Evolutionary conservation across 768 basidiomycete genomes (phyloP), one percentile per base, ranked within the genome.

Genomic region (Favolaschia claudopus): DNA sequence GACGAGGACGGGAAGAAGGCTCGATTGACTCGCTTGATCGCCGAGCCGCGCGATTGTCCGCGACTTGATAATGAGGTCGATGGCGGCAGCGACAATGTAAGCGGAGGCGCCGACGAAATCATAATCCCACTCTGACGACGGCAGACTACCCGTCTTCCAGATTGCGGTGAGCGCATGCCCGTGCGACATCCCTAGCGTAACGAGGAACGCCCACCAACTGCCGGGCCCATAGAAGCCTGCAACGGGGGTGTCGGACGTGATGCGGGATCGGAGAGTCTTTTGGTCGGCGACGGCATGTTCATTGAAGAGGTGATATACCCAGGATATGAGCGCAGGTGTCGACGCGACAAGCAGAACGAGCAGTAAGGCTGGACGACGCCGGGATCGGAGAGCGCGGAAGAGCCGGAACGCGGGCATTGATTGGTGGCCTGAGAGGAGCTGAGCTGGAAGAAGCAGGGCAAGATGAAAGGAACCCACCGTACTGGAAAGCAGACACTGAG

Each of bases 191-290:
- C 49, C 49, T 9, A 51, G 37, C 36, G 48, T 50, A 28, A 50
- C 39, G 48, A 50, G 48, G 24, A 22, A 50, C 12, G 36, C 48
- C 48, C 49, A 51, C 49, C 49, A 51, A 19, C 37, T 39, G 8
- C 49, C 49, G 25, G 49, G 49, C 10, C 37, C 49, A 20, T 51
- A 51, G 25, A 51, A 51, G 12, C 49, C 49, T 2, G 37, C 38
- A 29, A 51, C 32, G 10, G 49, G 49, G 22, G 42, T 43, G 9
- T 20, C 42, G 13, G 13, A 9, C 5, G 42, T 43, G 24, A 43
- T 43, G 9, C 17, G 22, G 19, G 42, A 43, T 14, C 10, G 42
- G 22, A 43, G 42, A 33, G n/a, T n/a, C n/a, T n/a, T n/a, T n/a
- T n/a, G n/a, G n/a, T n/a, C n/a, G n/a, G n/a, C n/a, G n/a, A n/a